Conservation (phyloP, 1,284 basidiomycete species). For the Naganishia sp. region DNA sequence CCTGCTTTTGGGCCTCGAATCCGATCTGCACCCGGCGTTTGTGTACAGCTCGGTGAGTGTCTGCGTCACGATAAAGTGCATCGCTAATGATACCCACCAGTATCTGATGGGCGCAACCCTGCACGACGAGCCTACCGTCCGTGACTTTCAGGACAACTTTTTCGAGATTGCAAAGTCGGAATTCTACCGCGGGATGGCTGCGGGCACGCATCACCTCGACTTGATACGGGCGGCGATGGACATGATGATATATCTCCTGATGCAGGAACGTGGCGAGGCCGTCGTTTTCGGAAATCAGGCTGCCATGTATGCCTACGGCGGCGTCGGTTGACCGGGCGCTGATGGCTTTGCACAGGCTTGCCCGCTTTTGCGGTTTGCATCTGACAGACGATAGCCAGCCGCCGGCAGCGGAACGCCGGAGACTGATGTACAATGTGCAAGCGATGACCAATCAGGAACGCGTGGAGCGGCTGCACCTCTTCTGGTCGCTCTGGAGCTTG, state of each 20-base stretch:
- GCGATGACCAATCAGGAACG: not conserved
- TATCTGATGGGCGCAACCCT: slow-evolving; percentile 14
- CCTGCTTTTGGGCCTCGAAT: slow-evolving; percentile 5
- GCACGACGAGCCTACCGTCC: slow-evolving; percentile 15
- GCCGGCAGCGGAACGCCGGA: not conserved
- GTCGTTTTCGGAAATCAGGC: slow-evolving; percentile 18
- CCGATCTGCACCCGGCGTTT: slow-evolving; percentile 15
- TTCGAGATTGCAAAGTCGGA: slow-evolving; percentile 21
- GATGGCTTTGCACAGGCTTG: not conserved
- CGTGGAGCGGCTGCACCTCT: slow-evolving; percentile 18
- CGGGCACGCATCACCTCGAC: slow-evolving; percentile 8
- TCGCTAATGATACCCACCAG: not conserved
- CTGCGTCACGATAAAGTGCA: not conserved
- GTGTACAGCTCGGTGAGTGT: slow-evolving; percentile 12
- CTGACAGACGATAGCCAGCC: not conserved
- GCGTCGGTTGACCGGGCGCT: not conserved
- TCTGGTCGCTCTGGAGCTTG: slow-evolving; percentile 24
- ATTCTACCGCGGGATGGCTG: slow-evolving; percentile 12
- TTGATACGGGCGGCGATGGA: slow-evolving; percentile 19
- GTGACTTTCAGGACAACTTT: slow-evolving; percentile 19
- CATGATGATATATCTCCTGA: slow-evolving; percentile 17
- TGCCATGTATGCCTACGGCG: not conserved
- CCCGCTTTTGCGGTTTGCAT: slow-evolving; percentile 16
- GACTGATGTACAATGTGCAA: slow-evolving; percentile 1
- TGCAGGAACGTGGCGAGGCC: slow-evolving; percentile 8